Conservation (phyloP, 768 basidiomycete genomes). For the Kwoniella sp. region DNA sequence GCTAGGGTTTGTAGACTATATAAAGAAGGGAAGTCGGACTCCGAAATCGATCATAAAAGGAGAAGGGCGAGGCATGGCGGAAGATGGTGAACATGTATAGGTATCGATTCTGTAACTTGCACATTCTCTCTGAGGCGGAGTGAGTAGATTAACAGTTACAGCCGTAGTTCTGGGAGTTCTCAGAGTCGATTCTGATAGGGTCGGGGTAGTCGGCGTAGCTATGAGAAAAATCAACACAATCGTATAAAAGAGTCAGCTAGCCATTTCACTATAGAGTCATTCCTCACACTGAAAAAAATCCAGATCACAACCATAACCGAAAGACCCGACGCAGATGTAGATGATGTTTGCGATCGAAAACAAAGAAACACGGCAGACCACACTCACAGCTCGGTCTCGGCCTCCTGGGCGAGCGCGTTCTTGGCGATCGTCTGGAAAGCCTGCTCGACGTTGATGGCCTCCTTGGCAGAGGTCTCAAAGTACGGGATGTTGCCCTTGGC, state of each 20-base stretch:
- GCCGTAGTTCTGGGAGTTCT: constrained; percentile 84
- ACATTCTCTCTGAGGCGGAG: background rate
- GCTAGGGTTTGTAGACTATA: too few relatives aligned
- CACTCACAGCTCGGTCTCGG: constrained; percentile 87
- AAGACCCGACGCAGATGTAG: too few relatives aligned
- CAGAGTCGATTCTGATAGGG: constrained; percentile 93
- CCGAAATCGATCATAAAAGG: too few relatives aligned
- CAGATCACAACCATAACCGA: background rate
- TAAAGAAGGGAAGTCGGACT: too few relatives aligned
- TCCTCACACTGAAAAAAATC: too few relatives aligned
- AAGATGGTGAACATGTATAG: too few relatives aligned
- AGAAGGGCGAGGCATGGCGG: background rate
- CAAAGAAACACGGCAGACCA: too few relatives aligned
- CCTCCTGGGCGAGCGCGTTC: constrained; percentile 96
- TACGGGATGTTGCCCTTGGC: constrained; percentile 99
- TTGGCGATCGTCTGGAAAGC: constrained; percentile 99
- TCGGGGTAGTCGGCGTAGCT: constrained; percentile 99
- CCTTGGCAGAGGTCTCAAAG: constrained; percentile 99
- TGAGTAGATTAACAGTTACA: constrained; percentile 72
- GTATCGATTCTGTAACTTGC: too few relatives aligned
- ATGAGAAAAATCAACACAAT: constrained; percentile 11
- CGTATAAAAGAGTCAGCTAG: background rate
- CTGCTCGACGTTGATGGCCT: constrained; percentile 99
- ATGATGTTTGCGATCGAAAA: too few relatives aligned
- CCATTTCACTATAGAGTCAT: constrained; percentile 2